Conservation (phyloP, 805 yeast species). For the Candida anglica region DNA sequence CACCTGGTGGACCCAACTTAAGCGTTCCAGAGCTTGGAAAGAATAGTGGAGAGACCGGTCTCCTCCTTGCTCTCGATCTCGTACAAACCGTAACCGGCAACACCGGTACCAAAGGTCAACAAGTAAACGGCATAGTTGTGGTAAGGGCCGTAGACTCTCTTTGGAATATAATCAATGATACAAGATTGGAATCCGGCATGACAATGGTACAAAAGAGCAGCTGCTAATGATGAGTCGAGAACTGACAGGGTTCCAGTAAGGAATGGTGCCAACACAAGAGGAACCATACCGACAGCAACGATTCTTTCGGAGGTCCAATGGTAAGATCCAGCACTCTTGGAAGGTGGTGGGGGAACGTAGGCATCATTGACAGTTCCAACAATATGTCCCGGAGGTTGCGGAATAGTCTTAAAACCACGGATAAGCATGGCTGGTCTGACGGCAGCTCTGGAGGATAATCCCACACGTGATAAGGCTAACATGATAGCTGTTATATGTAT, state of each 20-base stretch:
- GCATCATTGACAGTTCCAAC: slow-evolving; percentile 74
- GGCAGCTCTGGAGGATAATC: slow-evolving; percentile 15
- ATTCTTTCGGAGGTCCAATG: slow-evolving; percentile 74
- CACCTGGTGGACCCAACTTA: no score
- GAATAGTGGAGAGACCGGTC: slow-evolving; percentile 57
- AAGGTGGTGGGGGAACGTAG: slow-evolving; percentile 54
- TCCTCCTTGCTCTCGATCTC: slow-evolving; percentile 56
- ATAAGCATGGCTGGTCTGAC: slow-evolving; percentile 17
- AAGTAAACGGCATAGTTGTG: slow-evolving; percentile 58
- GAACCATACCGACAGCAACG: slow-evolving; percentile 58
- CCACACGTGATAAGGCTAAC: slow-evolving; percentile 27
- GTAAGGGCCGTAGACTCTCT: slow-evolving; percentile 64
- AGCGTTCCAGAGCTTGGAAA: slow-evolving; percentile 38
- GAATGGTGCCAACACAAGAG: slow-evolving; percentile 60
- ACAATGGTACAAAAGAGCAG: slow-evolving; percentile 57
- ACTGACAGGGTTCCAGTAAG: slow-evolving; percentile 48
- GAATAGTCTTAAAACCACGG: slow-evolving; percentile 43
- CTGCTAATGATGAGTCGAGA: slow-evolving; percentile 54
- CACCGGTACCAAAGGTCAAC: slow-evolving; percentile 58
- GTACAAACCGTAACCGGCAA: slow-evolving; percentile 70
- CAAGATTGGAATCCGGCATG: slow-evolving; percentile 73
- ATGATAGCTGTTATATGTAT: slow-evolving; percentile 10
- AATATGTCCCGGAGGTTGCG: slow-evolving; percentile 72
- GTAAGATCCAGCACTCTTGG: slow-evolving; percentile 59
- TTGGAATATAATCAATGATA: slow-evolving; percentile 75